A percentile compares a stretch with the other conserved stretches of the same genome.
phyloP scores from a whole-genome alignment of 129 eudicot species.

The Dittrichia graveolens region DNA sequence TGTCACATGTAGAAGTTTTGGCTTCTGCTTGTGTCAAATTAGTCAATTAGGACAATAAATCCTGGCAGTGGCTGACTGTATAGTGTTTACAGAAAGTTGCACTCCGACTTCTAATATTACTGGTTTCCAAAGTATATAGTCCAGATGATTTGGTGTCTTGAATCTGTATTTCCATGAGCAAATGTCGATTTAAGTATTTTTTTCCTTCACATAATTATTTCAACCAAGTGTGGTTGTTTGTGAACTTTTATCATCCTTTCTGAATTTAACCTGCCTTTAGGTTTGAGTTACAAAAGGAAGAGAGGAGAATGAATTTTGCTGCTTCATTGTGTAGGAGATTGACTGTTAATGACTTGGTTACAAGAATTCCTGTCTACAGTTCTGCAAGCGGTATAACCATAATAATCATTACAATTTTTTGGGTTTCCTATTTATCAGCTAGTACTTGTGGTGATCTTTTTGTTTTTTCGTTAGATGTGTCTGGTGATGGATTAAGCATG shows the following conservation, averaged over 20 bases:
- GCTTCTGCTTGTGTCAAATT: too few relatives aligned
- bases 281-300: conserved; percentile 28
- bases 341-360: conserved; percentile 58
- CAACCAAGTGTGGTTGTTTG: background rate
- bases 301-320: conserved; percentile 58
- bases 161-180: too few relatives aligned
- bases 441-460: conserved; percentile 12
- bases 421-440: background rate
- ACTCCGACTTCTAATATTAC: too few relatives aligned
- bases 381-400: conserved; percentile 63
- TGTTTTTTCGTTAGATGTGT: conserved; percentile 48
- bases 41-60: too few relatives aligned
- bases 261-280: conserved; percentile 25
- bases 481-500: conserved; percentile 83
- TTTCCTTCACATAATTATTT: too few relatives aligned
- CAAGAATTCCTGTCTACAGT: conserved; percentile 56
- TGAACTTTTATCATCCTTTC: background rate
- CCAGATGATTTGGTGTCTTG: too few relatives aligned
- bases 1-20: too few relatives aligned
- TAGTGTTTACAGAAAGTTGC: background rate
- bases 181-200: too few relatives aligned
- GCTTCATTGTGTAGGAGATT: conserved; percentile 68
- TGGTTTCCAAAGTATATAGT: too few relatives aligned
- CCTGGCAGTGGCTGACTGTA: too few relatives aligned
- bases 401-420: background rate